Base-by-base conservation (phyloP, 192 early-diverging fungal species). In the Tieghemiomyces parasiticus region DNA sequence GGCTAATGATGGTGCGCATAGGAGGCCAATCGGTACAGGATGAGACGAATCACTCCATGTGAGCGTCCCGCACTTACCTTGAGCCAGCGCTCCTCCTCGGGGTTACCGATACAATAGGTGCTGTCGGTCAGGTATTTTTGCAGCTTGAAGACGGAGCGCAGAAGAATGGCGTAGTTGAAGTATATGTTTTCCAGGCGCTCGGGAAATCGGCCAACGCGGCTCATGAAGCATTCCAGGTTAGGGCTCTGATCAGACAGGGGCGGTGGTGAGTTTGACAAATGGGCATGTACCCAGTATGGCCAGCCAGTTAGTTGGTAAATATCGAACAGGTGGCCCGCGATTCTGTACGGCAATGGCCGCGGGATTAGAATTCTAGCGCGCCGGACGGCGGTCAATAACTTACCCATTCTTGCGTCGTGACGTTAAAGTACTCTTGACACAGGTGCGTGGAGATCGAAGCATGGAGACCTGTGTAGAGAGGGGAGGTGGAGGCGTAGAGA, bases 361-460 rank as follows among this genome's bases (percentile, higher is more conserved):
- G n/a, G n/a, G n/a, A n/a, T n/a, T n/a, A n/a, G n/a, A n/a, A n/a
- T n/a, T n/a, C n/a, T n/a, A n/a, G n/a, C n/a, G n/a, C n/a, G n/a
- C n/a, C n/a, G n/a, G n/a, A n/a, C n/a, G n/a, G n/a, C n/a, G n/a
- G n/a, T n/a, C n/a, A n/a, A n/a, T n/a, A n/a, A 34, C 67, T 51
- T 76, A 86, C 86, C 97, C 97, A 99, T 64, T 75, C 72, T 25
- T 89, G 87, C 24, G 88, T 90, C 0, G 85, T 87, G 44, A 82
- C 75, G 64, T 99, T 84, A 61, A 95, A 82, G 70, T 82, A 93
- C 64, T 99, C 85, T 53, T 89, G 78, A 69, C 97, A 99, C 56
- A 99, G 95, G 70, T 99, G 94, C 9, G 91, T 89, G 0, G 95
- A 98, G 30, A 96, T 95, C 22, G 94, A 97, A 0, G 93, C 76